These are phyloP conservation scores for Suillus hirtellus DNA, from an alignment of 768 basidiomycete species.

Conservation along the genomic window DNA sequence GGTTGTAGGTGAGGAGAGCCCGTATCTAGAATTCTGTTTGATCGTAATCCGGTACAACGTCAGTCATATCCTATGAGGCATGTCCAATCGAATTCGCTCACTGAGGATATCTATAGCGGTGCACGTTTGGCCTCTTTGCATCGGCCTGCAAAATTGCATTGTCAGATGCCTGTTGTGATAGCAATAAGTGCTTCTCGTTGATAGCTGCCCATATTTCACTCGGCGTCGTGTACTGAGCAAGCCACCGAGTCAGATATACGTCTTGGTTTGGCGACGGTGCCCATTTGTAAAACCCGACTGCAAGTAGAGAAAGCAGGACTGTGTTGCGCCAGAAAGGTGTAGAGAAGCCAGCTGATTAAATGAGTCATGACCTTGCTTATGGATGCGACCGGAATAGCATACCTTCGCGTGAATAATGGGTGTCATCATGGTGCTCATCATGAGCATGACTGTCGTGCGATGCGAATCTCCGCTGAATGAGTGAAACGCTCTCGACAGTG, in stretches of 20 bases:
- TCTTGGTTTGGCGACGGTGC: conserved; percentile 64
- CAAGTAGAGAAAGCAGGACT: conserved; percentile 49
- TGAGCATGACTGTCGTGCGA: conserved; percentile 46
- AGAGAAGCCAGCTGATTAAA: conserved; percentile 52
- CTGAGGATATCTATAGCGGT: conserved; percentile 75
- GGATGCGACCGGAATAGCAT: conserved; percentile 20
- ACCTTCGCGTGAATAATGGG: conserved; percentile 64
- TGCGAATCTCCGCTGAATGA: conserved; percentile 43
- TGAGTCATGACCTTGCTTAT: neutral
- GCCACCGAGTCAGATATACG: conserved; percentile 65
- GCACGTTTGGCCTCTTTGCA: conserved; percentile 47
- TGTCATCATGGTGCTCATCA: conserved; percentile 36
- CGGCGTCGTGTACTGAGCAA: conserved; percentile 57
- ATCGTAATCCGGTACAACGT: conserved; percentile 15
- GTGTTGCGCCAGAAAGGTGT: conserved; percentile 70
- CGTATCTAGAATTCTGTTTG: conserved; percentile 53
- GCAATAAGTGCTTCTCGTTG: conserved; percentile 57
- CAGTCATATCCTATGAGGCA: conserved; percentile 1
- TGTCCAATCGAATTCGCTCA: conserved; percentile 36
- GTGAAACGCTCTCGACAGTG: conserved; percentile 22
- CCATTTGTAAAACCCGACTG: conserved; percentile 63
- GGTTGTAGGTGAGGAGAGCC: conserved; percentile 60
- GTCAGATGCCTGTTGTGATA: conserved; percentile 41
- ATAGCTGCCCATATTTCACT: conserved; percentile 52
- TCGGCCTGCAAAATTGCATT: conserved; percentile 42